Conservation (phyloP, 352 stramenopile species). For the Phytophthora idaei region DNA sequence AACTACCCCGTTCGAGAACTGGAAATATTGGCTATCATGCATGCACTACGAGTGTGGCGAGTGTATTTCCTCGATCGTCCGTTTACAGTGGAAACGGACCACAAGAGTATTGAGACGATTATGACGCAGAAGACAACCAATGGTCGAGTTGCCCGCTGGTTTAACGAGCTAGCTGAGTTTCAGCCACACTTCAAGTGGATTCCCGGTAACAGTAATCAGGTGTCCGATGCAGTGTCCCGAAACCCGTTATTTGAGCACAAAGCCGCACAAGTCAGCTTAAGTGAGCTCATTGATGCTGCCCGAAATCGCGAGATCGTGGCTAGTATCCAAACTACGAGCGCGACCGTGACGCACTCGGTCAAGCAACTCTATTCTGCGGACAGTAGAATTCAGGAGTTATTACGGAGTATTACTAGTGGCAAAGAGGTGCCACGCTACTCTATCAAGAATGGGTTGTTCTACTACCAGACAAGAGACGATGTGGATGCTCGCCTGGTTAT, state of each 20-base stretch:
- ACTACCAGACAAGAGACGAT: conserved; percentile 21
- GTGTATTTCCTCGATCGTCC: conserved; percentile 17
- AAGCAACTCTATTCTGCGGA: conserved; percentile 9
- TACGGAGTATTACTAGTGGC: conserved; percentile 1
- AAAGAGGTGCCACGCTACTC: conserved; percentile 8
- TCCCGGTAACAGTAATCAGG: conserved; percentile 1
- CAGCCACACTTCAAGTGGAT: conserved; percentile 11
- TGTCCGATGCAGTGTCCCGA: conserved; percentile 2
- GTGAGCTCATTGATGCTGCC: background rate
- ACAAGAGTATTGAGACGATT: conserved; percentile 21
- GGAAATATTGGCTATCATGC: background rate
- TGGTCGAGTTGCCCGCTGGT: conserved; percentile 15
- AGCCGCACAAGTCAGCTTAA: conserved; percentile 10
- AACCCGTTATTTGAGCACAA: conserved; percentile 7
- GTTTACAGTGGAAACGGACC: conserved; percentile 21
- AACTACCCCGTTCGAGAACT: background rate
- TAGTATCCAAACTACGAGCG: background rate
- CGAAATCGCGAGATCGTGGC: conserved; percentile 13
- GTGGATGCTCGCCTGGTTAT: background rate
- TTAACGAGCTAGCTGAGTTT: conserved; percentile 17
- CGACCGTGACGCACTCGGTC: background rate
- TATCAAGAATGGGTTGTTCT: conserved; percentile 3
- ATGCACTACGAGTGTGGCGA: conserved; percentile 3
- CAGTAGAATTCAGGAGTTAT: background rate
- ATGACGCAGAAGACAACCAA: conserved; percentile 29